Percentiles rank a stretch among this genome's conserved stretches.
Evolutionary conservation across 805 yeast genomes (phyloP).

Genomic region (Wickerhamiella musiphila): DNA sequence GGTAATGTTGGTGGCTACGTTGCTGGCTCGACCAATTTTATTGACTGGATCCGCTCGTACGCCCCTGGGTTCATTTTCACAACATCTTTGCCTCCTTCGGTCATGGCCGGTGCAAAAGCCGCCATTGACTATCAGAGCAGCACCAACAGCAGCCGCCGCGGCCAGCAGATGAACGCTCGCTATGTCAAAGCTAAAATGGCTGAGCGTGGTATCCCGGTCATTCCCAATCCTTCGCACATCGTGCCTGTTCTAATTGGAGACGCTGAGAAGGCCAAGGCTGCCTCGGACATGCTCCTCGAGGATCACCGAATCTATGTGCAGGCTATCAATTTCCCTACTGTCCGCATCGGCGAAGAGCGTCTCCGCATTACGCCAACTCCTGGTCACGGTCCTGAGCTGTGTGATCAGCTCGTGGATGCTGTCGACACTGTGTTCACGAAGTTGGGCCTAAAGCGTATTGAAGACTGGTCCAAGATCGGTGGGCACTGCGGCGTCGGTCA

Average conservation of each 20-base stretch:
- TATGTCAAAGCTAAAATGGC: conserved; percentile 64
- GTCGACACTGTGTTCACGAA: conserved; percentile 66
- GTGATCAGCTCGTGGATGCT: conserved; percentile 61
- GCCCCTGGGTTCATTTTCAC: conserved; percentile 98
- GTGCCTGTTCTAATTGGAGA: conserved; percentile 92
- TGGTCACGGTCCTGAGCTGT: conserved; percentile 65
- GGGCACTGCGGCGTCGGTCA: conserved; percentile 86
- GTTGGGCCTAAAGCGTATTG: conserved; percentile 53
- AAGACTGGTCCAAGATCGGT: conserved; percentile 63
- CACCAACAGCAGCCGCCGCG: conserved; percentile 58
- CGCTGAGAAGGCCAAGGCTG: conserved; percentile 79
- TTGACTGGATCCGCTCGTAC: conserved; percentile 91
- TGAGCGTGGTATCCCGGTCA: conserved; percentile 73
- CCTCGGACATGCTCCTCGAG: conserved; percentile 74
- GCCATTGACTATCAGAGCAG: conserved; percentile 74
- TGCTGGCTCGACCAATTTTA: conserved; percentile 66
- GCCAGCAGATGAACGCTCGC: conserved; percentile 70
- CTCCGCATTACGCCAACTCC: conserved; percentile 98
- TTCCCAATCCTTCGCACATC: conserved; percentile 95
- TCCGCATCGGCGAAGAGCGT: conserved; percentile 88
- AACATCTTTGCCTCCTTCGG: conserved; percentile 91
- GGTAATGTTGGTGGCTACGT: conserved; percentile 97
- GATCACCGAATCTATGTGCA: conserved; percentile 85
- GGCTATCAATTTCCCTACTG: conserved; percentile 97
- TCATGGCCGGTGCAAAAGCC: conserved; percentile 86